Evolutionary conservation across 768 basidiomycete species (phyloP), one percentile per base, ranked within the genome.

Genomic region (Calocybe indica): DNA sequence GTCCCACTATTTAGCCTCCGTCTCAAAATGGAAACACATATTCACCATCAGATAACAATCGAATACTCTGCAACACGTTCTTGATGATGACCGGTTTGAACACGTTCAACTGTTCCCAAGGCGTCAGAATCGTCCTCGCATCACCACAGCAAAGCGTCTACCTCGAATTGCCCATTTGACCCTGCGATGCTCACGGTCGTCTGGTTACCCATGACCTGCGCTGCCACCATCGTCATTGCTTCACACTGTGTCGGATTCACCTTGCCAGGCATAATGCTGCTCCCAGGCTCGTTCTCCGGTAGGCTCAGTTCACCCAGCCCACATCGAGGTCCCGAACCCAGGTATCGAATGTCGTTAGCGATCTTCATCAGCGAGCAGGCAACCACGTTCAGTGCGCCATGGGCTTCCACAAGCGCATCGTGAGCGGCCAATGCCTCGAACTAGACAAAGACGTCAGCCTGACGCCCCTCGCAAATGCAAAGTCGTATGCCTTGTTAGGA

Each of bases 191-290:
- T 88, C 63, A 98, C 90, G 39, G 85, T 68, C 8, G 92, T 93
- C 66, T 98, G 89, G 70, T 98, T 99, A 37, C 96, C 96, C 68
- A 98, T 95, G 5, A 98, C 95, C 66, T 98, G 96, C 0, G 95
- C 93, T 37, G 92, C 91, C 15, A 98, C 92, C 96, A 98, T 98
- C 7, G 96, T 98, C 52, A 98, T 67, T 6, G 96, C 96, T 69
- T 99, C 96, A 57, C 96, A 98, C 64, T 99, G 96, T 5, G 96
- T 99, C 8, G 96, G 96, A 71, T 99, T 99, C 50, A 99, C 96
- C 72, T 99, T 98, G 51, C 96, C 96, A 6, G 94, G 96, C 96
- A 99, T 99, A 70, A 99, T 98, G 49, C 92, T 95, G 60, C 92
- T 94, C 40, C 96, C 96, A 38, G 96, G 96, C 69, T 99, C 96